Evolutionary conservation across 768 basidiomycete species (phyloP).

Genomic region (Naganishia friedmannii): DNA sequence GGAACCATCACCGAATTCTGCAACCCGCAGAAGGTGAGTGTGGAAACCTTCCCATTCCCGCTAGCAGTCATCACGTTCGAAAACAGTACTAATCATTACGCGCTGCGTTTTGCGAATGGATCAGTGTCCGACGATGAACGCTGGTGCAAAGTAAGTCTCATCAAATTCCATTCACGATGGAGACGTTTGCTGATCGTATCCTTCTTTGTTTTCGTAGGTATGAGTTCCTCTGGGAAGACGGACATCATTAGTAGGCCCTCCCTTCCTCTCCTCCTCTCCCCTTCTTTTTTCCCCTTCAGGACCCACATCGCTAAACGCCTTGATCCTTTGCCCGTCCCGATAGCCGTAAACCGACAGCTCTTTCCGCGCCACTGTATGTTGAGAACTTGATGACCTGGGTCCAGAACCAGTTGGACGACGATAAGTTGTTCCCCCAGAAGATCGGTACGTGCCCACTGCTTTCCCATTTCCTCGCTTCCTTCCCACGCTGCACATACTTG

Average conservation of each 20-base stretch:
- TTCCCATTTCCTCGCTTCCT: background rate
- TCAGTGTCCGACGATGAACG: conserved; percentile 52
- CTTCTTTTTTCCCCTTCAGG: too few species aligned
- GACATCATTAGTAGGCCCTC: conserved; percentile 46
- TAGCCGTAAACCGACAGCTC: conserved; percentile 49
- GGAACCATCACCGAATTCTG: conserved; percentile 98
- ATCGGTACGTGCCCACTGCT: conserved; percentile 68
- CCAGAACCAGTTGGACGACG: conserved; percentile 86
- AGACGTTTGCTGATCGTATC: background rate
- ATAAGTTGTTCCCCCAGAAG: conserved; percentile 85
- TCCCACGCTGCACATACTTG: too few species aligned
- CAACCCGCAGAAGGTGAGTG: conserved; percentile 80
- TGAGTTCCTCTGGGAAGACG: conserved; percentile 52
- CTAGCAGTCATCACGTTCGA: too few species aligned
- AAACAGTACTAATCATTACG: too few species aligned
- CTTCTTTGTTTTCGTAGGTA: conserved; percentile 29
- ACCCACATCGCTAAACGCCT: conserved; percentile 58
- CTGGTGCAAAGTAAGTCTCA: conserved; percentile 43
- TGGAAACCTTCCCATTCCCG: too few species aligned
- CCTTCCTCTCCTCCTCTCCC: background rate
- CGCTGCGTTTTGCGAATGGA: background rate
- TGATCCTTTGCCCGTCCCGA: background rate
- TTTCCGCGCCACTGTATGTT: conserved; percentile 69
- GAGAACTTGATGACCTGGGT: conserved; percentile 99
- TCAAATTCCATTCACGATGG: background rate